Evolutionary conservation across 1,139 yeast genomes (phyloP), one percentile per base, ranked within the genome.

Genomic region (Yamadazyma pseudoaaseri): DNA sequence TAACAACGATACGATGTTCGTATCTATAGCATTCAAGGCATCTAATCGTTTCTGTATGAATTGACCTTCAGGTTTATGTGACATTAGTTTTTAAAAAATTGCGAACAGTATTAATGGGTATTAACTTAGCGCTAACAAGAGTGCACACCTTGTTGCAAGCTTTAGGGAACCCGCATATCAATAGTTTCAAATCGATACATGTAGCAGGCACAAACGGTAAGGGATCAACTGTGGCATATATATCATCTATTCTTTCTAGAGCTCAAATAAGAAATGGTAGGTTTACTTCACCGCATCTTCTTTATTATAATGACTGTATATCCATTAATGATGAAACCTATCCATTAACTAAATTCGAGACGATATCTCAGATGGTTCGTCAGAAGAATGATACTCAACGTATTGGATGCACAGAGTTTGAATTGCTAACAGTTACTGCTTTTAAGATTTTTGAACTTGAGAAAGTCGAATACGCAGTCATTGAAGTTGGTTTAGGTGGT

Each of bases 181-280:
- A 43, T 20, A 42, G 59, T 2, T 77, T 77, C 54, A 75, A 76
- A 42, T 77, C 89, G 1, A 62, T 90, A 5, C 97, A 90, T 53
- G 71, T 90, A 8, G 96, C 96, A 0, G 97, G 97, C 0, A 90
- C 97, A 4, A 90, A 90, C 52, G 97, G 97, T 0, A 90, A 90
- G 52, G 97, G 97, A 0, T 86, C 96, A 0, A 86, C 89, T 0
- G 78, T 94, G 39, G 80, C 96, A 0, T 87, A 86, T 52, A 44
- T 89, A 6, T 70, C 89, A 3, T 75, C 87, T 16, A 68, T 83
- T 6, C 59, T 86, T 13, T 62, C 76, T 6, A 49, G 65, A 26
- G 66, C 79, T 20, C 58, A 65, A 5, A 59, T 77, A 24, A 56
- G 61, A 20, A 76, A 80, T 40, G 97, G 97, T 0, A 73, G 82